Evolutionary conservation across 257 asterid species (phyloP).

Genomic region (Cinchona pubescens): DNA sequence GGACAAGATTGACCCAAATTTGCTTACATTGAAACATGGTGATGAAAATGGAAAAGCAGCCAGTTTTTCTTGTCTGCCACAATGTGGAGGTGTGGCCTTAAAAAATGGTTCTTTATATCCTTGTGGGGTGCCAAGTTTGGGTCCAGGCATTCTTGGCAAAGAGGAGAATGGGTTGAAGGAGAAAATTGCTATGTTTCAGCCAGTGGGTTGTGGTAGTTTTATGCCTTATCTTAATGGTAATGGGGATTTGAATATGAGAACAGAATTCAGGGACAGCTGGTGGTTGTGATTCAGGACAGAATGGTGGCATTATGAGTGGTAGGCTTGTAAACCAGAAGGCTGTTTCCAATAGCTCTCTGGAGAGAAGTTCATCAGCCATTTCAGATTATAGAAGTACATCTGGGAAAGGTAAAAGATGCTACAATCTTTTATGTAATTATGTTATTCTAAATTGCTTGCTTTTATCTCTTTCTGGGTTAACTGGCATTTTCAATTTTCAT

Average conservation of each 20-base stretch:
- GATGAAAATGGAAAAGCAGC: conserved; percentile 2
- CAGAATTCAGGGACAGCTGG: conserved; percentile 15
- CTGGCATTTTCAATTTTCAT: not conserved
- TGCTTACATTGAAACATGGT: conserved; percentile 18
- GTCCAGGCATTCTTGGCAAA: not conserved
- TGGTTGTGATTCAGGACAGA: conserved; percentile 34
- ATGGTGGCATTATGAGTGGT: conserved; percentile 3
- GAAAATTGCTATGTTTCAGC: conserved; percentile 17
- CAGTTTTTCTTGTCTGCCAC: conserved; percentile 3
- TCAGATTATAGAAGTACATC: conserved; percentile 52
- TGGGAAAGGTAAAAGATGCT: conserved; percentile 37
- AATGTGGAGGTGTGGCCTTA: not conserved
- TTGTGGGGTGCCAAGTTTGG: not conserved
- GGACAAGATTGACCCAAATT: conserved; percentile 17
- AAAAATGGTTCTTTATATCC: conserved; percentile 10
- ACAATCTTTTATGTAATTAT: not conserved
- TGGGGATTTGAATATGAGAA: conserved; percentile 6
- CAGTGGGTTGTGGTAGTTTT: conserved; percentile 14
- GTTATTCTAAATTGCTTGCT: not conserved
- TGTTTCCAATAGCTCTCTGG: conserved; percentile 30
- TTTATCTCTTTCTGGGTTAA: not conserved
- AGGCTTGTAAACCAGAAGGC: conserved; percentile 4
- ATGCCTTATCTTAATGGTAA: conserved; percentile 10
- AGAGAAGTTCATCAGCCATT: conserved; percentile 38
- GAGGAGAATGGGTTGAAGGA: conserved; percentile 8